Evolutionary conservation across 139 green algal genomes (phyloP).

Genomic region (Limnomonas spitsbergensis): DNA sequence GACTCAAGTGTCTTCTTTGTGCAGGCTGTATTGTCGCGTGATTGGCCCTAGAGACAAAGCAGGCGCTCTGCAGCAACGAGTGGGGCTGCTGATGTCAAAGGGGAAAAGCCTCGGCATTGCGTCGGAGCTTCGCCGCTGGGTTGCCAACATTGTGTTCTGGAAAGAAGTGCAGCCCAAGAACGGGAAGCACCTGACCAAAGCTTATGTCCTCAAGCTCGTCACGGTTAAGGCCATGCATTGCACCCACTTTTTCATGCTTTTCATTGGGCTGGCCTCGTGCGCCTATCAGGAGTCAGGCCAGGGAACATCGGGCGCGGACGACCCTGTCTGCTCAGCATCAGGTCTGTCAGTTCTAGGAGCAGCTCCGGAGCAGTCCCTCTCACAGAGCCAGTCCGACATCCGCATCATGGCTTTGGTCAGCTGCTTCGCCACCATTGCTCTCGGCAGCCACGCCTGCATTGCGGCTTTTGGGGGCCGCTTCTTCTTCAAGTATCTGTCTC

Average conservation of each 20-base stretch:
- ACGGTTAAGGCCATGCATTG: background rate
- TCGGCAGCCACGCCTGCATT: background rate
- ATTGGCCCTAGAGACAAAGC: background rate
- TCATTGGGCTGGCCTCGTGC: background rate
- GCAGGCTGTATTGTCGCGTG: background rate
- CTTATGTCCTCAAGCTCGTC: background rate
- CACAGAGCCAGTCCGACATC: background rate
- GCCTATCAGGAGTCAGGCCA: too few relatives aligned
- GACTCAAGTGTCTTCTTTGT: background rate
- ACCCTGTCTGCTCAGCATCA: background rate
- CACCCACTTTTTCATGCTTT: background rate
- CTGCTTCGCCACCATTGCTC: background rate
- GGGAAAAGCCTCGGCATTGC: too few relatives aligned
- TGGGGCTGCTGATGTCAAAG: background rate
- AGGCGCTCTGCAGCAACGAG: background rate
- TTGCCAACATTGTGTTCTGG: too few relatives aligned
- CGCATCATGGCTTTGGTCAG: background rate
- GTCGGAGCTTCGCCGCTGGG: too few relatives aligned
- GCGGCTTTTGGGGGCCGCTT: background rate
- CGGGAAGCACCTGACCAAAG: background rate
- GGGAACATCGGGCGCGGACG: too few relatives aligned
- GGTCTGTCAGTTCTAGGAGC: too few relatives aligned
- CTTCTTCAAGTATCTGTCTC: background rate
- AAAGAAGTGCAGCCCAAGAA: too few relatives aligned
- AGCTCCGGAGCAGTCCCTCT: too few relatives aligned